Conservation (phyloP, 2,329 filamentous ascomycete species). For the Aschersonia sp. region DNA sequence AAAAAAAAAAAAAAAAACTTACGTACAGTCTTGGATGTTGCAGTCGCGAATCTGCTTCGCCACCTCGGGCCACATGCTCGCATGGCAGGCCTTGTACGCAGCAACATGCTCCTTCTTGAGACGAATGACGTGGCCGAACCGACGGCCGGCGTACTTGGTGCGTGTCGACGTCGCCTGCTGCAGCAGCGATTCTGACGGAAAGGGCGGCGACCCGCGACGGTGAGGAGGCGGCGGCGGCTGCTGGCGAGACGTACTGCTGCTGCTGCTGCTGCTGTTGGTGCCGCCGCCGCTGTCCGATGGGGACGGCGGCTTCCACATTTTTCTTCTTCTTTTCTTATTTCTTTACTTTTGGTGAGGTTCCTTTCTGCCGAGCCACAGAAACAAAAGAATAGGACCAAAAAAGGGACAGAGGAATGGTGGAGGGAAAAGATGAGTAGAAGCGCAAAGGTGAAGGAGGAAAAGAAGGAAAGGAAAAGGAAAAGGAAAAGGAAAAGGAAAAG, state of each 20-base stretch:
- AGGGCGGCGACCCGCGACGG: background rate
- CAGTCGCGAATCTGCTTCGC: conserved; percentile 60
- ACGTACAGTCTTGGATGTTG: conserved; percentile 57
- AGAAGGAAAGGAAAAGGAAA: background rate
- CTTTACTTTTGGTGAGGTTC: no score
- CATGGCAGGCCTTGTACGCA: conserved; percentile 61
- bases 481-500: background rate
- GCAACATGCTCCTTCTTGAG: conserved; percentile 51
- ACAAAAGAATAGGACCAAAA: no score
- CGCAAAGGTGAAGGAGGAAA: background rate
- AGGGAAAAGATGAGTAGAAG: background rate
- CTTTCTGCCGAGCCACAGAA: no score
- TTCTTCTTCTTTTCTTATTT: no score
- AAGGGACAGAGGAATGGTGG: background rate
- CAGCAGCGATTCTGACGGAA: background rate
- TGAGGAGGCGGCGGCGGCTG: no score
- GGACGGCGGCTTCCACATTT: conserved; percentile 12
- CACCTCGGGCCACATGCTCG: conserved; percentile 64
- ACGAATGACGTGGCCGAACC: conserved; percentile 59
- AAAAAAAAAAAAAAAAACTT: no score
- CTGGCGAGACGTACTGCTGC: no score
- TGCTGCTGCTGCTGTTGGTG: no score
- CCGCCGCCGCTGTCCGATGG: conserved; percentile 6
- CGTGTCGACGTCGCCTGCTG: background rate
- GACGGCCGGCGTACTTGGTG: conserved; percentile 28